Evolutionary conservation across 768 basidiomycete species (phyloP).

Genomic region (Sarcodon aspratus): DNA sequence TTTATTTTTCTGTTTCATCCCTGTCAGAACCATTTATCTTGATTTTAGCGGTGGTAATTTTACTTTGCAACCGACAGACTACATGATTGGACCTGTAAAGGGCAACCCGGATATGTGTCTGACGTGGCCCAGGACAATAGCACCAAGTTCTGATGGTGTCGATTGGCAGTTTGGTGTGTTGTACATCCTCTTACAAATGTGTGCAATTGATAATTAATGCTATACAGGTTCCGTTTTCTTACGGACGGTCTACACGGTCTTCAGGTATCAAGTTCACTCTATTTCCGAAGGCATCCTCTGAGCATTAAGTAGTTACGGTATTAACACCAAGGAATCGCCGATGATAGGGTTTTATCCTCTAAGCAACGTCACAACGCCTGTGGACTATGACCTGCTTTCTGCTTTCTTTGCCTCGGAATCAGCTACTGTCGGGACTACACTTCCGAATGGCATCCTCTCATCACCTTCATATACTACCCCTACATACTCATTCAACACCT

Average conservation of each 20-base stretch:
- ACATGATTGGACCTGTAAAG: constrained; percentile 58
- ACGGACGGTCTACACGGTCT: constrained; percentile 68
- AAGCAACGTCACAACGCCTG: constrained; percentile 30
- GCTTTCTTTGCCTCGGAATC: constrained; percentile 51
- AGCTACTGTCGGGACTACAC: constrained; percentile 51
- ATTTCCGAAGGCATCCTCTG: constrained; percentile 1
- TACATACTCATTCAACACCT: constrained; percentile 58
- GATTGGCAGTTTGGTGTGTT: constrained; percentile 74
- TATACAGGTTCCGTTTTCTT: constrained; percentile 52
- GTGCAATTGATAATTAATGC: background rate
- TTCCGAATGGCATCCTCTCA: constrained; percentile 61
- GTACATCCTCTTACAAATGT: background rate
- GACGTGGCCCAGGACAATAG: constrained; percentile 58
- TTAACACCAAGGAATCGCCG: constrained; percentile 61
- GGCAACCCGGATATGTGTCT: constrained; percentile 60
- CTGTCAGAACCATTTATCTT: background rate
- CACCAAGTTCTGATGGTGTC: constrained; percentile 61
- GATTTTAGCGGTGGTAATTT: constrained; percentile 34
- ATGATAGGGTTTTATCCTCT: constrained; percentile 69
- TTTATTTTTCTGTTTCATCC: constrained; percentile 7
- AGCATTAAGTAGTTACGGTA: constrained; percentile 48
- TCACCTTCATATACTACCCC: constrained; percentile 53
- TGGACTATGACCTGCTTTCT: constrained; percentile 29
- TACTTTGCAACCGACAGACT: constrained; percentile 63
- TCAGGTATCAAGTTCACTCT: constrained; percentile 35